Percentiles rank a stretch among this genome's conserved stretches.
These are phyloP conservation scores for Skeletonema grethae DNA, from an alignment of 108 stramenopile species.

Conservation along the genomic window DNA sequence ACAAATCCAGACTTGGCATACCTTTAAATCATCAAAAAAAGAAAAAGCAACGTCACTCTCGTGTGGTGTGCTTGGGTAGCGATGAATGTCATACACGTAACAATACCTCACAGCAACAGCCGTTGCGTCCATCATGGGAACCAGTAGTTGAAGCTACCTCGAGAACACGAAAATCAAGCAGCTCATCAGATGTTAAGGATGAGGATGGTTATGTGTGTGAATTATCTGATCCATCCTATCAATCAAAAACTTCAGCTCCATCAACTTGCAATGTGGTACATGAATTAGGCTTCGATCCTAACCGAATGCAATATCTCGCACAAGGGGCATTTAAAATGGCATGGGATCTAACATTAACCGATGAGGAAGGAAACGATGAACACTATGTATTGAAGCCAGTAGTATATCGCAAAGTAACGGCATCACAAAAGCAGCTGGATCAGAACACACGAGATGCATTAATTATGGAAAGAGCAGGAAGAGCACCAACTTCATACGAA, in stretches of 20 bases:
- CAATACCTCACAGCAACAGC: neutral
- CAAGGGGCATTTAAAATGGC: neutral
- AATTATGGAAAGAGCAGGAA: slow-evolving; percentile 5
- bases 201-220: neutral
- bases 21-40: neutral
- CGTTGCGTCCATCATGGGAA: neutral
- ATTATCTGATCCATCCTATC: slow-evolving; percentile 14
- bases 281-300: slow-evolving; percentile 3
- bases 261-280: slow-evolving; percentile 14
- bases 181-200: neutral
- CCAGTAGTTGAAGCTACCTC: neutral
- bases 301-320: neutral
- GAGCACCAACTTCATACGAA: neutral
- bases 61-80: neutral
- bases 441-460: slow-evolving; percentile 3
- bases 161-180: neutral
- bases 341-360: neutral
- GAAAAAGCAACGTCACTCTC: neutral
- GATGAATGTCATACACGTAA: neutral
- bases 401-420: neutral
- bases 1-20: too few relatives aligned
- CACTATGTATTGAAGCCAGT: neutral
- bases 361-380: neutral
- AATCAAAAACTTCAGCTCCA: neutral
- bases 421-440: neutral